Evolutionary conservation across 495 filamentous ascomycete genomes (phyloP), one percentile per base, ranked within the genome.

Genomic region (Penicillium crystallinum): DNA sequence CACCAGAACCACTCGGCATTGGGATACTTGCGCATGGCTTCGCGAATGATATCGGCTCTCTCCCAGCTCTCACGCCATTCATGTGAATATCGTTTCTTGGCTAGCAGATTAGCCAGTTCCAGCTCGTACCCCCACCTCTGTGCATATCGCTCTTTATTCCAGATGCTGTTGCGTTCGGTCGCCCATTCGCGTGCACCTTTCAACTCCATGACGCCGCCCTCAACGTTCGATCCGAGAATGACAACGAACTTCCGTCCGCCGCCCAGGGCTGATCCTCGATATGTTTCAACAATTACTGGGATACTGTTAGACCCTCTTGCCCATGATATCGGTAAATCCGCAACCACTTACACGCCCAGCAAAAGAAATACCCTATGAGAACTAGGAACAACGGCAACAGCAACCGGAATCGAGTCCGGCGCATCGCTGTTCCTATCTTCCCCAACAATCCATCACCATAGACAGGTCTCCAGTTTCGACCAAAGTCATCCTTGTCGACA

Each of bases 11-110:
- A 99, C 76, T 99, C 91, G 9, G 93, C 93, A 54, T 95, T 78
- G 19, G 93, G 95, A 62, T 97, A 93, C 69, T 96, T 96, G 66
- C 82, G 79, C 79, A 99, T 88, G 25, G 86, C 83, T 49, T 93
- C 89, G 51, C 95, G 86, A 56, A 99, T 87, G 39, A 90, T 87
- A 65, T 99, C 93, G 47, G 95, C 91, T 77, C 97, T 97, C 74
- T 99, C 93, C 93, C 93, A 99, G 65, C 91, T 92, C 70, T 99
- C 93, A 61, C 93, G 80, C 93, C 93, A 99, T 63, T 99, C 93
- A 66, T 99, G 95, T 40, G 93, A 95, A 66, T 99, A 99, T 27
- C 91, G 81, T 70, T 96, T 97, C 82, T 97, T 95, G 21, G 91
- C 96, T 65, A 89, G 87, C 91, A 99, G 91, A 61, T 99, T 95